A percentile compares a stretch with the other conserved stretches of the same genome.
Evolutionary conservation across 257 asterid species (phyloP).

Genomic region (Catharanthus roseus): DNA sequence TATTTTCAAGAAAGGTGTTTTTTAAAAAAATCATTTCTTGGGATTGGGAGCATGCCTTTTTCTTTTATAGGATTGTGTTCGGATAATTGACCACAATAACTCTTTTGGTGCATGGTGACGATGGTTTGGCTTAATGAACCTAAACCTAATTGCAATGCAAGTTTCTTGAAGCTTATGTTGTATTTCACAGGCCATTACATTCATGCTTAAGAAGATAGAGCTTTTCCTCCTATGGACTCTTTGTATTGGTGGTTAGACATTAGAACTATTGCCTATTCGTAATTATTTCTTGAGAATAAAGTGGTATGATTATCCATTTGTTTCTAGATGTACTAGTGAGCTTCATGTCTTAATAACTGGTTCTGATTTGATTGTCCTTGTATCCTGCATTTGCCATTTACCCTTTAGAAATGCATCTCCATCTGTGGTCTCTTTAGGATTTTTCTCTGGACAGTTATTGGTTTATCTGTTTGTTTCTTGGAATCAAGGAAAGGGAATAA

Average conservation of each 20-base stretch:
- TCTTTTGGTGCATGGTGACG: not conserved
- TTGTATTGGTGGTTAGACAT: not conserved
- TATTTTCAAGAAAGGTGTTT: too few species aligned
- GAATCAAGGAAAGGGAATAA: too few species aligned
- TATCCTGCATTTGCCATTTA: not conserved
- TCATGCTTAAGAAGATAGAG: not conserved
- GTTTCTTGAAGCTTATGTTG: not conserved
- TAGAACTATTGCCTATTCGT: not conserved
- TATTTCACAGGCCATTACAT: not conserved
- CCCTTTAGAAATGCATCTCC: not conserved
- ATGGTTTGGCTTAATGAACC: not conserved
- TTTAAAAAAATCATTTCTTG: too few species aligned
- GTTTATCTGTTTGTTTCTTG: too few species aligned
- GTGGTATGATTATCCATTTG: not conserved
- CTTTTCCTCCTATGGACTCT: not conserved
- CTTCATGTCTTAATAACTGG: not conserved
- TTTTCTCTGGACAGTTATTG: not conserved
- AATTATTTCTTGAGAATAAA: not conserved
- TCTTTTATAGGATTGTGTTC: not conserved
- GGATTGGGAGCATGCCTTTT: not conserved
- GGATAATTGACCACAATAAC: not conserved
- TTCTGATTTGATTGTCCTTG: not conserved
- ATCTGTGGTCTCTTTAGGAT: not conserved
- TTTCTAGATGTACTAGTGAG: not conserved
- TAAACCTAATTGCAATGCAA: not conserved